Base-by-base conservation (phyloP, 2,329 filamentous ascomycete species). In the Chrysoporthe deuterocubensis region DNA sequence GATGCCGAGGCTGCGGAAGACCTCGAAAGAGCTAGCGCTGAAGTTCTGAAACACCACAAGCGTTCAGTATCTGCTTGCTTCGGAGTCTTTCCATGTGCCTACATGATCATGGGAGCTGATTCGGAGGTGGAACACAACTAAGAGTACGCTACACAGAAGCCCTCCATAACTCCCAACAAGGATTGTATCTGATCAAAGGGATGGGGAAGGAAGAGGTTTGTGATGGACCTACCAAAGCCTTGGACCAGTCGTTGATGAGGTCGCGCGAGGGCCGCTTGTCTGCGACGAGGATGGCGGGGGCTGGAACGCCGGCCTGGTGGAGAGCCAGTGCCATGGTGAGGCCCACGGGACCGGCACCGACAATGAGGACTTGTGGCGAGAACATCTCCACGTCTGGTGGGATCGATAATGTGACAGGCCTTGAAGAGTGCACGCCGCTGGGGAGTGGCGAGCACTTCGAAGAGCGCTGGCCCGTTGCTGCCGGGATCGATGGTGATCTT, bases 311-410 rank as follows among this genome's bases (percentile, higher is more conserved):
- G 4, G n/a, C 34, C 37, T 64, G 58, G 14, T 69, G 67, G 2
- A 70, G 68, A 32, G 44, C 52, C 9, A 70, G 62, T 37, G 68
- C 66, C 9, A 48, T 61, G 40, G 56, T 63, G 11, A 70, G 60
- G 69, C 68, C 68, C 1, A 68, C 62, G 0, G 68, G 68, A 7
- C 68, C 68, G 16, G 68, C 68, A 32, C 68, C 68, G n/a, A 70
- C 18, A 40, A 62, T 67, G n/a, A 69, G 50, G 37, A 70, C 42
- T 5, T 50, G n/a, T 3, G 62, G 58, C 3, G 56, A 32, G 26
- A 13, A 0, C 65, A 67, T 69, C 1, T 5, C 9, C 37, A 26
- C 7, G 37, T 52, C 48, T 52, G 50, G 16, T 54, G 11, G 13
- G 5, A 32, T 21, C 1, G 11, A 26, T 16, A 26, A 4, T 11